These are phyloP conservation scores for Diaporthe sp. DNA, from an alignment of 2,329 filamentous ascomycete genomes.

Conservation along the genomic window DNA sequence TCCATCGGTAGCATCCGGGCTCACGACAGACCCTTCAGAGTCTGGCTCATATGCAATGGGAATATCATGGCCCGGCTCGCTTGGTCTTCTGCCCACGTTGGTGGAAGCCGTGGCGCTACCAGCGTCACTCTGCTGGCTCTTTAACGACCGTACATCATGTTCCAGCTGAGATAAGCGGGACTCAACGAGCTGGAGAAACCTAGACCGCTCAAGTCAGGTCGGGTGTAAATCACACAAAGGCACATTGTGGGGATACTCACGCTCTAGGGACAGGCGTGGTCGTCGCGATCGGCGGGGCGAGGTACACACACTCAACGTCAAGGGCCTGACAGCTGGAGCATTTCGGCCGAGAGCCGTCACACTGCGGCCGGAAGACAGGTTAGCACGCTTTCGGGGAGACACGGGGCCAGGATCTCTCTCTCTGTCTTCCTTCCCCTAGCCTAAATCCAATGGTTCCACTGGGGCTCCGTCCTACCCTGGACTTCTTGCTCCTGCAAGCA, in stretches of 20 bases:
- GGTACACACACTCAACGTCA: conserved; percentile 33
- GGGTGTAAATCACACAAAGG: no score
- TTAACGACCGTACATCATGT: conserved; percentile 28
- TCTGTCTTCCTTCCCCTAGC: background rate
- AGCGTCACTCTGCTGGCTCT: conserved; percentile 20
- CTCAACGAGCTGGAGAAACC: conserved; percentile 34
- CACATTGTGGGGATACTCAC: background rate
- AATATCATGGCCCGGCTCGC: conserved; percentile 13
- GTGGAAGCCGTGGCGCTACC: conserved; percentile 23
- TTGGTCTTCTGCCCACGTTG: conserved; percentile 12
- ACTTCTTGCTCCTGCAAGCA: conserved; percentile 35
- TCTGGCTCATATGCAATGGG: conserved; percentile 42
- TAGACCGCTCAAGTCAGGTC: background rate
- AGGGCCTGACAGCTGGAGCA: conserved; percentile 33
- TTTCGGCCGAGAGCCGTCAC: conserved; percentile 35
- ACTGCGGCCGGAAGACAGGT: conserved; percentile 23
- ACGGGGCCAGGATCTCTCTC: background rate
- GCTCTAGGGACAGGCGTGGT: conserved; percentile 33
- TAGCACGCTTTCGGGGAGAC: background rate
- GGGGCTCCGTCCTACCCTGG: conserved; percentile 20
- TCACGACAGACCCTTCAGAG: conserved; percentile 37
- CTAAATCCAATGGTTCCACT: background rate
- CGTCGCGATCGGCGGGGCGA: conserved; percentile 32
- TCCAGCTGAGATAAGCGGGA: conserved; percentile 33
- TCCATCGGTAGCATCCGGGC: conserved; percentile 37